Base-by-base conservation (phyloP, 1,284 basidiomycete species). In the Limonomyces culmigenus region DNA sequence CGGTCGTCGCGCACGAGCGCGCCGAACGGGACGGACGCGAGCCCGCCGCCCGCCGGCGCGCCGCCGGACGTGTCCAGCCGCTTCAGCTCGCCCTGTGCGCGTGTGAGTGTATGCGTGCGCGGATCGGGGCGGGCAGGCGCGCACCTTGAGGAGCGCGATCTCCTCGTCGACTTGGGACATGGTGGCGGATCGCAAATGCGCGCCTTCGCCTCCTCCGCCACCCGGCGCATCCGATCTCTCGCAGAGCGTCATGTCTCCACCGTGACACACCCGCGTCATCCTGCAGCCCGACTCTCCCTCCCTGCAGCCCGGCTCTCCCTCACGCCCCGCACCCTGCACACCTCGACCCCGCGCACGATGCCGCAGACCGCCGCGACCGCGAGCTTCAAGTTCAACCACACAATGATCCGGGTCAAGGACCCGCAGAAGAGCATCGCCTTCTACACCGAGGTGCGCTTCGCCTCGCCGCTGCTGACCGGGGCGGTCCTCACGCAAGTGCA, bases 371-470 rank as follows among this genome's bases (percentile, higher is more conserved):
- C 23, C n/a, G 23, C 8, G n/a, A 27, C 23, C n/a, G 23, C 23
- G n/a, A 27, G n/a, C 8, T 27, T 27, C n/a, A 27, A 85, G 77
- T 83, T 87, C 59, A 87, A 89, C 54, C 86, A 92, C 59, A 86
- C 83, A 20, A 89, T 88, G 85, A 57, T 91, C 50, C 74, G 91
- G 45, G 68, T 93, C 53, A 89, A 83, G 62, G 88, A 95, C 55
- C 81, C 87, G 13, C 74, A 89, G 48, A 62, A 57, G 29, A 87
- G 85, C 16, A 46, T 87, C 44, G 58, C 62, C 29, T 89, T 86
- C 54, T 89, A 88, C 59, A 66, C 69, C 39, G 68, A 81, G 34
- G 77, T 68, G 39, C 43, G 61, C 27, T 25, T 34, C 17, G 30
- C 8, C 8, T 32, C 11, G 8, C 6, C 30, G 10, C 30, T 17